Evolutionary conservation across 108 stramenopile genomes (phyloP).

Genomic region (Hondaea fermentalgiana): DNA sequence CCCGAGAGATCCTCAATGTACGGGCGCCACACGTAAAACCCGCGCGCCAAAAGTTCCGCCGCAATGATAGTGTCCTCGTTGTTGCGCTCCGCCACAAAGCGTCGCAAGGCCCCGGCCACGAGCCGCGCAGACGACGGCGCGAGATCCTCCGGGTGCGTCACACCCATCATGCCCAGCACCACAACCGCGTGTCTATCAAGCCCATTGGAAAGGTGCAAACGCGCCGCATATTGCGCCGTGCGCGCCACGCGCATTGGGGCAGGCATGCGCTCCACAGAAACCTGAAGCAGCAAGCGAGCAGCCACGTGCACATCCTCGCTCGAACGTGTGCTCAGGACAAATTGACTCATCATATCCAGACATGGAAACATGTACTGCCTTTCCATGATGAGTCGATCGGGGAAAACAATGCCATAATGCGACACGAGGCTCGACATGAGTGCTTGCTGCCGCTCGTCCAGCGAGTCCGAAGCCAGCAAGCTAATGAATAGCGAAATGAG

Average conservation of each 20-base stretch:
- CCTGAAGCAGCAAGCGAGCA: not conserved
- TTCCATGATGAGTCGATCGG: not conserved
- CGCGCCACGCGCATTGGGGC: not conserved
- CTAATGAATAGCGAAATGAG: conserved; percentile 1
- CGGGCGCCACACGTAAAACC: conserved; percentile 3
- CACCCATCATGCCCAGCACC: conserved; percentile 9
- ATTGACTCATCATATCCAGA: not conserved
- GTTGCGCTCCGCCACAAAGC: not conserved
- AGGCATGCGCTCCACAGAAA: not conserved
- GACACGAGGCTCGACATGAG: not conserved
- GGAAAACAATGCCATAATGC: not conserved
- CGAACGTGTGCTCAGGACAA: not conserved
- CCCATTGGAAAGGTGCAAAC: not conserved
- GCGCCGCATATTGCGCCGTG: not conserved
- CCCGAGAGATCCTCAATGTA: not conserved
- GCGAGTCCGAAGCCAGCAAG: not conserved
- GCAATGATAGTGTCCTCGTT: not conserved
- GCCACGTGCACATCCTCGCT: conserved; percentile 10
- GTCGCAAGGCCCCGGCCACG: not conserved
- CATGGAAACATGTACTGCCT: not conserved
- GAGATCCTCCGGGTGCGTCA: not conserved
- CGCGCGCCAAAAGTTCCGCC: not conserved
- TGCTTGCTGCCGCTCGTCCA: conserved; percentile 13
- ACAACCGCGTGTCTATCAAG: not conserved
- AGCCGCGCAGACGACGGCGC: not conserved